Evolutionary conservation across 2,329 filamentous ascomycete genomes (phyloP), one percentile per base, ranked within the genome.

Genomic region (Hypoxylon sp.): DNA sequence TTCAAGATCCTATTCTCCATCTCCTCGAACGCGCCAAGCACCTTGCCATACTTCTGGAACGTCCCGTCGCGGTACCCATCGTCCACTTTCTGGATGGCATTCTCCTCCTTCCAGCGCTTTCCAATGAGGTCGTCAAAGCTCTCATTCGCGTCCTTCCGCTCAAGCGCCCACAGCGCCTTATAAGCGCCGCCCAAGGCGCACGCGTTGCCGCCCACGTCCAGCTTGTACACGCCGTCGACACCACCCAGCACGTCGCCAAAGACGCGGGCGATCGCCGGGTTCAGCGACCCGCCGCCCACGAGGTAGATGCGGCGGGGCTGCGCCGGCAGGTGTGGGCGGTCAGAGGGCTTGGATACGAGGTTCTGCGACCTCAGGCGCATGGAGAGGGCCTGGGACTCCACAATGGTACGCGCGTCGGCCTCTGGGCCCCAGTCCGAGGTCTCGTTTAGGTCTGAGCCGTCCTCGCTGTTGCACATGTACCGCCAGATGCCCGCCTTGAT

Each of bases 161-260:
- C 94, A 61, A 94, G 84, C 0, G 92, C 94, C 96, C 96, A 99
- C 0, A 97, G 90, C 13, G 96, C 95, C 83, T 98, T 98, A 82
- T 98, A 98, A 26, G 95, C 95, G 5, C 94, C 94, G 13, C 96
- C 96, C 13, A 98, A 82, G 10, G 95, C 96, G 81, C 96, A 99
- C 2, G 96, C 95, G 81, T 97, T 98, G 26, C 94, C 94, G 26
- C 96, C 95, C 4, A 98, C 94, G 77, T 98, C 94, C 13, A 99
- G 88, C 81, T 92, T 92, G 82, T 94, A 99, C 26, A 98, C 93
- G 24, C 96, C 96, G 70, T 98, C 96, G 2, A 86, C 87, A 35
- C 93, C 93, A 58, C 96, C 96, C 2, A 99, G 88, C 2, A 98
- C 94, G 75, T 97, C 91, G 26, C 94, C 95, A 3, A 94, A 88